Evolutionary conservation across 306 rosid genomes (phyloP).

Genomic region (Cicer pinnatifidum): DNA sequence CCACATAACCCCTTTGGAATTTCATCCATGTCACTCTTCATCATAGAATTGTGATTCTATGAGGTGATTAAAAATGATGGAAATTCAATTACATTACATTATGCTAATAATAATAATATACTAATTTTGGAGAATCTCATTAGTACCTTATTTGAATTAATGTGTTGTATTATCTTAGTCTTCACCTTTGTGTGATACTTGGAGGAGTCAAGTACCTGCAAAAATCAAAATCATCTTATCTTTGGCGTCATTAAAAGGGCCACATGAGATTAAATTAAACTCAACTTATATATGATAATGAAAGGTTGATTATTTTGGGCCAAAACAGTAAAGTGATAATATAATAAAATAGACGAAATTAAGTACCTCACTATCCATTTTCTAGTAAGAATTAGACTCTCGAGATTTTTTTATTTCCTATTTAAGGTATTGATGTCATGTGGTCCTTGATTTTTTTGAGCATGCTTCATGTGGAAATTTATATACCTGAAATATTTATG

Average conservation of each 20-base stretch:
- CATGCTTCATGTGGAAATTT: constrained; percentile 30
- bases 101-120: neutral
- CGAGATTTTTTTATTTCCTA: constrained; percentile 29
- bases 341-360: constrained; percentile 48
- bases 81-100: constrained; percentile 45
- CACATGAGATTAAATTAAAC: constrained; percentile 37
- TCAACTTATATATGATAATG: constrained; percentile 10
- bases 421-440: constrained; percentile 47
- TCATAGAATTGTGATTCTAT: constrained; percentile 13
- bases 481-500: constrained; percentile 19
- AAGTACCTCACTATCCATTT: constrained; percentile 37
- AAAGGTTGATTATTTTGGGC: constrained; percentile 40
- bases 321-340: constrained; percentile 48
- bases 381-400: constrained; percentile 41
- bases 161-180: neutral
- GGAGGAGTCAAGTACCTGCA: constrained; percentile 39
- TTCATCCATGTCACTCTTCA: constrained; percentile 44
- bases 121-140: constrained; percentile 15
- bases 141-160: neutral
- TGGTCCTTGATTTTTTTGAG: constrained; percentile 5
- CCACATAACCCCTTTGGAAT: constrained; percentile 49
- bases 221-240: constrained; percentile 27
- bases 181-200: constrained; percentile 4
- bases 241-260: constrained; percentile 28
- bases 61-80: neutral